Conservation (phyloP, 805 yeast species). For the Lipomyces lipofer region DNA sequence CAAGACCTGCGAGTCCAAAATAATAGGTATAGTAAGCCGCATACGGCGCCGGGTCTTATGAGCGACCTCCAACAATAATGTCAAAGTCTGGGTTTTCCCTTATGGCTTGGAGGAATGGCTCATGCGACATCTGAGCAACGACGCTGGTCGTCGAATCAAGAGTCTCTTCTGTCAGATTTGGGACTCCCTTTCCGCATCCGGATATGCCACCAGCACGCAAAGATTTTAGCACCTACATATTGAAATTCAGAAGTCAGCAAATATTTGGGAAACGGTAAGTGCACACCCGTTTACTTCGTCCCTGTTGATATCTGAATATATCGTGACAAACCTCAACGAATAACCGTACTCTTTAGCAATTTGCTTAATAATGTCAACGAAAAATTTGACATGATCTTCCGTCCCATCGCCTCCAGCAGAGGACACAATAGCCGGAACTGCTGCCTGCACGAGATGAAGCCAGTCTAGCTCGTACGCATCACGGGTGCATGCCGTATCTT, state of each 20-base stretch:
- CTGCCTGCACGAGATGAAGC: not conserved
- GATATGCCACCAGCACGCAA: not conserved
- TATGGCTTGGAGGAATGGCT: slow-evolving; percentile 14
- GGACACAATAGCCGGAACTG: not conserved
- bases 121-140: slow-evolving; percentile 13
- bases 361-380: slow-evolving; percentile 1
- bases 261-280: no score
- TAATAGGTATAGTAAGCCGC: slow-evolving; percentile 8
- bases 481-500: not conserved
- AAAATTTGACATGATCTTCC: not conserved
- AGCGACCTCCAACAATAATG: slow-evolving; percentile 14
- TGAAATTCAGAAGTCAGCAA: no score
- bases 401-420: slow-evolving; percentile 3
- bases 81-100: slow-evolving; percentile 11
- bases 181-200: not conserved
- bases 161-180: not conserved
- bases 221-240: not conserved
- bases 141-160: not conserved
- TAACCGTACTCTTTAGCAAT: not conserved
- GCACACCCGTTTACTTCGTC: no score
- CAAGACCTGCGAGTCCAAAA: not conserved
- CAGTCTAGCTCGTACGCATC: slow-evolving; percentile 5
- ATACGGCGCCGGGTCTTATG: slow-evolving; percentile 15
- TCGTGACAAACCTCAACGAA: not conserved
- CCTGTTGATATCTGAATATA: not conserved